Evolutionary conservation across 495 filamentous ascomycete genomes (phyloP), one percentile per base, ranked within the genome.

Genomic region (Darksidea phi): DNA sequence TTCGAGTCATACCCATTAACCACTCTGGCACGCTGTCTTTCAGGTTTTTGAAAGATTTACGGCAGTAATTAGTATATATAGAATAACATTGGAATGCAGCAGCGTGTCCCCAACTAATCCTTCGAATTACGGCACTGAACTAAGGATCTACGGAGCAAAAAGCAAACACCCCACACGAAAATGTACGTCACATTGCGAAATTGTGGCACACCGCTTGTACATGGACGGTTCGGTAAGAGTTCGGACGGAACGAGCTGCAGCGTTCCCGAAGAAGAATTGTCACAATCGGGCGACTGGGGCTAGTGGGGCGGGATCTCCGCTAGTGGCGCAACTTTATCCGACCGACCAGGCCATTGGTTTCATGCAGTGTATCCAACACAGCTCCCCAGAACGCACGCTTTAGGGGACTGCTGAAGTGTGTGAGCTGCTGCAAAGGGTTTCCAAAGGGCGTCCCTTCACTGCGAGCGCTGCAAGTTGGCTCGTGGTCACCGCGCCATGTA

Each of bases 1-100:
- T 77, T 78, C 77, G 75, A 79, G 76, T 75, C 77, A 72, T 72
- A 78, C 75, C 71, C 75, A 75, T 78, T 77, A 79, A 77, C 77
- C 75, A 78, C 76, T 79, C 77, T 76, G 76, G 71, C 75, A 79
- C 69, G 73, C 61, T 70, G 54, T 54, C 61, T 52, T 57, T 25
- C 1, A 25, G 46, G 17, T 1, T 43, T 54, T 47, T 41, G 6
- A 28, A 34, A 37, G 21, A 15, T 52, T 45, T 41, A 11, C 4
- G n/a, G 23, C 6, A 18, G 17, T 21, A 25, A 23, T 10, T 24
- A 47, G 45, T 53, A 45, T 54, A 61, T 61, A 41, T 10, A 6
- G 20, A 5, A 47, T 3, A 26, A 17, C 18, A 12, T 28, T 23
- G 38, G 4, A 7, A 13, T 17, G 37, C 20, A 24, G 4, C 28